phyloP scores from a whole-genome alignment of 108 stramenopile genomes.

The Seminavis robusta region DNA sequence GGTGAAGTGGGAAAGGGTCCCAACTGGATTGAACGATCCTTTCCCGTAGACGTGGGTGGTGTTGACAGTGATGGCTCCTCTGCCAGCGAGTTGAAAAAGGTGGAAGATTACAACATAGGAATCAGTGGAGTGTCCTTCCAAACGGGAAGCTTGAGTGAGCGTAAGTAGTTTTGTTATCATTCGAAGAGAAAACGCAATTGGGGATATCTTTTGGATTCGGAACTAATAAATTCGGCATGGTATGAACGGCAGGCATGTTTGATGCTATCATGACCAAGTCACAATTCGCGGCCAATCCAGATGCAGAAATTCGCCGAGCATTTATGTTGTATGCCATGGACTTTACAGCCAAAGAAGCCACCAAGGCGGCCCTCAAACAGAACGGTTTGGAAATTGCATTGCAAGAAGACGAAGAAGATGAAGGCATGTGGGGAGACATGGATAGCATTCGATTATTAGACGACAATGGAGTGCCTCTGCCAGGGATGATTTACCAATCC shows the following conservation, averaged over 20 bases:
- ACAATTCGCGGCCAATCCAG: constrained; percentile 5
- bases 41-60: constrained; percentile 35
- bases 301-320: constrained; percentile 31
- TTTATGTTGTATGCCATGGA: constrained; percentile 76
- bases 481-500: constrained; percentile 39
- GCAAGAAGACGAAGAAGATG: constrained; percentile 57
- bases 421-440: constrained; percentile 74
- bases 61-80: constrained; percentile 21
- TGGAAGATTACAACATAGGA: constrained; percentile 64
- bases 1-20: constrained; percentile 34
- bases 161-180: too few species aligned
- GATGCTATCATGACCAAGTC: constrained; percentile 45
- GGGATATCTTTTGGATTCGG: too few species aligned
- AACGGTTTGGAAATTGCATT: constrained; percentile 66
- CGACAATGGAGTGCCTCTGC: constrained; percentile 23
- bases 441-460: constrained; percentile 65
- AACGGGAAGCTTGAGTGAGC: constrained; percentile 52
- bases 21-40: constrained; percentile 63
- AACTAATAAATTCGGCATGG: too few species aligned
- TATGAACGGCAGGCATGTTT: too few species aligned
- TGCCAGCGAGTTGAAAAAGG: constrained; percentile 33
- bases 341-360: constrained; percentile 79
- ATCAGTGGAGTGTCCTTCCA: constrained; percentile 63
- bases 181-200: too few species aligned
- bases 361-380: constrained; percentile 62